Evolutionary conservation across 371 early-diverging fungal species (phyloP).

Genomic region (Mortierella sp.): DNA sequence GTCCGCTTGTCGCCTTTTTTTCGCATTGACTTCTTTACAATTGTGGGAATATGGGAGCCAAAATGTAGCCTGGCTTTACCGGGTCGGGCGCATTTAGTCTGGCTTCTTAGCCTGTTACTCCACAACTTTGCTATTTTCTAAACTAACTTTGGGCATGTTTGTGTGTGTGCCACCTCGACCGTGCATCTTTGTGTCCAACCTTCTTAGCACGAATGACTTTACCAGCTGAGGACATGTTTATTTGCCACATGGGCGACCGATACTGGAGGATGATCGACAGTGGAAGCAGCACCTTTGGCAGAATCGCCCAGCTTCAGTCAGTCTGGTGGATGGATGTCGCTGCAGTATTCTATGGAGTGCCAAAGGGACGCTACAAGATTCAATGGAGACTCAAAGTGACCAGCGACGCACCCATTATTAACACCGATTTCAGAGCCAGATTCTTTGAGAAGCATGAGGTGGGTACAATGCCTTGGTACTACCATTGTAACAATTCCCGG

Average conservation of each 20-base stretch:
- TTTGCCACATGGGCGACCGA: conserved; percentile 50
- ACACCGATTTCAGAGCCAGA: conserved; percentile 35
- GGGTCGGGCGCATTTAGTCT: too few species aligned
- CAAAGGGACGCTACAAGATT: conserved; percentile 41
- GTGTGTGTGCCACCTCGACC: too few species aligned
- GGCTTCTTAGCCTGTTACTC: too few species aligned
- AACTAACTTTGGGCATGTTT: too few species aligned
- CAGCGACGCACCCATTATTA: conserved; percentile 41
- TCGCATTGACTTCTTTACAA: neutral
- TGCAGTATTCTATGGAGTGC: conserved; percentile 26
- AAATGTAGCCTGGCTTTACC: too few species aligned
- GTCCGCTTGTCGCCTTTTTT: neutral
- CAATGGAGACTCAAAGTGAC: conserved; percentile 43
- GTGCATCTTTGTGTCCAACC: too few species aligned
- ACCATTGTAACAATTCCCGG: too few species aligned
- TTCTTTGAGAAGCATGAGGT: conserved; percentile 37
- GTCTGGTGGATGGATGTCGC: conserved; percentile 57
- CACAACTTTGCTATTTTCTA: too few species aligned
- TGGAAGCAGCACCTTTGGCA: conserved; percentile 47
- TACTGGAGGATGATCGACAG: conserved; percentile 53
- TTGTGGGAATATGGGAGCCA: neutral
- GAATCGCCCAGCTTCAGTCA: conserved; percentile 45
- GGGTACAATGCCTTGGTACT: neutral
- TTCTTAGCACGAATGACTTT: conserved; percentile 24
- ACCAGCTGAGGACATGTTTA: conserved; percentile 50